A percentile compares a stretch with the other conserved stretches of the same genome.
These are phyloP conservation scores for Amanita polypyramis DNA, from an alignment of 768 basidiomycete species.

Conservation along the genomic window DNA sequence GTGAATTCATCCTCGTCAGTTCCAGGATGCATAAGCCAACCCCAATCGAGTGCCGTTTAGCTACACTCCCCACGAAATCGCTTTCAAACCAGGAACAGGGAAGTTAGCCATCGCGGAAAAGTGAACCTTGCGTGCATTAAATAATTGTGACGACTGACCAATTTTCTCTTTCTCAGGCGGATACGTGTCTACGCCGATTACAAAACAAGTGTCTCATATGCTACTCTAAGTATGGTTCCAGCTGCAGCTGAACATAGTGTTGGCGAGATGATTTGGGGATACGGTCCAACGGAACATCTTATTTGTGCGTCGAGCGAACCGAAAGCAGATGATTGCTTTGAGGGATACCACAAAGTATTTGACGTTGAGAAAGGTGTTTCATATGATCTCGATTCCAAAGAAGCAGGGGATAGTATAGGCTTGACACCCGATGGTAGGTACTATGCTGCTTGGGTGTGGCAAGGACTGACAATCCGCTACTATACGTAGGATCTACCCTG, in stretches of 20 bases:
- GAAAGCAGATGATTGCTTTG: constrained; percentile 12
- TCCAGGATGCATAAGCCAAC: not conserved
- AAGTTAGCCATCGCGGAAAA: constrained; percentile 32
- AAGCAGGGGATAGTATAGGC: constrained; percentile 44
- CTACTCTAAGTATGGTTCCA: constrained; percentile 10
- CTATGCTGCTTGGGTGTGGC: not conserved
- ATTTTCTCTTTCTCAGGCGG: constrained; percentile 13
- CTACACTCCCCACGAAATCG: constrained; percentile 30
- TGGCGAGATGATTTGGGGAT: constrained; percentile 47
- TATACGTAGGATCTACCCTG: constrained; percentile 19
- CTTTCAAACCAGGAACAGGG: constrained; percentile 30
- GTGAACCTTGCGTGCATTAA: constrained; percentile 15
- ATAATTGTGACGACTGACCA: not conserved
- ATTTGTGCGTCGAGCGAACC: constrained; percentile 54
- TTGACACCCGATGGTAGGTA: constrained; percentile 34
- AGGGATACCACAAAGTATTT: constrained; percentile 41
- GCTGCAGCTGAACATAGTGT: constrained; percentile 17
- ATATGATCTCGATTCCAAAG: constrained; percentile 31
- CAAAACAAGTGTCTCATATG: constrained; percentile 7
- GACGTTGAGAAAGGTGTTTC: constrained; percentile 22
- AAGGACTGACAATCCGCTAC: not conserved
- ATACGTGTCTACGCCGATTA: constrained; percentile 14
- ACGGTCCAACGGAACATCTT: constrained; percentile 21
- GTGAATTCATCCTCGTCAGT: constrained; percentile 1
- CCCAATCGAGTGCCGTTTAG: constrained; percentile 8